Evolutionary conservation across 2,329 filamentous ascomycete species (phyloP).

Genomic region (Penicillium italicum): DNA sequence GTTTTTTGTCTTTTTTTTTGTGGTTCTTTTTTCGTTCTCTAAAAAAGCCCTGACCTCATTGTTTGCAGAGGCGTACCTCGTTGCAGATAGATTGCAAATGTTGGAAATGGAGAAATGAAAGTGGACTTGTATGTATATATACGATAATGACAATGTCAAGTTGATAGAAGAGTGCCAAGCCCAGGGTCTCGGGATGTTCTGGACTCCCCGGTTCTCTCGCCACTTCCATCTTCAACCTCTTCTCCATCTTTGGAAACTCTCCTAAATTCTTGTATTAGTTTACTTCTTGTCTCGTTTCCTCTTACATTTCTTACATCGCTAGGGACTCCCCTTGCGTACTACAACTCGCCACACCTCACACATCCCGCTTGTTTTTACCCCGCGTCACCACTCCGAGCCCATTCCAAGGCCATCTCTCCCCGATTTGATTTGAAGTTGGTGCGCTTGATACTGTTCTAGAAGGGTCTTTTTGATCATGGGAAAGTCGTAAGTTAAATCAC

Average conservation of each 20-base stretch:
- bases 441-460: conserved; percentile 1
- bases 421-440: conserved; percentile 5
- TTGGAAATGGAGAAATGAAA: neutral
- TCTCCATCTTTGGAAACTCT: neutral
- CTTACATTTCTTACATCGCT: neutral
- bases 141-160: neutral
- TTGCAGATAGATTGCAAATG: neutral
- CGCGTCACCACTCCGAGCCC: conserved; percentile 16
- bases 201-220: conserved; percentile 13
- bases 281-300: neutral
- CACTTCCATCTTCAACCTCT: conserved; percentile 9
- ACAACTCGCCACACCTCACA: conserved; percentile 16
- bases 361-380: conserved; percentile 19
- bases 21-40: neutral
- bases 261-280: neutral
- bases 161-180: conserved; percentile 19
- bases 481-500: conserved; percentile 35
- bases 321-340: neutral
- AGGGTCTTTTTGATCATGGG: conserved; percentile 30
- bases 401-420: conserved; percentile 4
- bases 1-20: neutral
- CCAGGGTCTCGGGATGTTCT: conserved; percentile 15
- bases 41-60: neutral
- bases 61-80: neutral
- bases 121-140: conserved; percentile 1